These are phyloP conservation scores for Dothideomycetes sp. DNA, from an alignment of 2,329 filamentous ascomycete species.

Conservation along the genomic window DNA sequence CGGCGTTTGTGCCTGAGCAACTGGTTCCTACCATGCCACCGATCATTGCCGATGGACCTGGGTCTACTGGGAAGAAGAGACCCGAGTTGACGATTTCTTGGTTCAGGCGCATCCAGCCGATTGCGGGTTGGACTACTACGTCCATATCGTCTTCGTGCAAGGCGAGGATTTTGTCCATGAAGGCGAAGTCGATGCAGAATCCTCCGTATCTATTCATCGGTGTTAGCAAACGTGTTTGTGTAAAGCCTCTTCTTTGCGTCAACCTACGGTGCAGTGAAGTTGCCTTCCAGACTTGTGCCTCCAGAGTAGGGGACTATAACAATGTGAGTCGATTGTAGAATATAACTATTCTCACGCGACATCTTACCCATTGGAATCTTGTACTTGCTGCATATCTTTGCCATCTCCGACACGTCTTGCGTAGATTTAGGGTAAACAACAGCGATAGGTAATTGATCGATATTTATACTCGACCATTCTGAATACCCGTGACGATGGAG, in stretches of 20 bases:
- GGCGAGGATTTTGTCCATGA: conserved; percentile 74
- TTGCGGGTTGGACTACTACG: conserved; percentile 79
- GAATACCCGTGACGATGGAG: conserved; percentile 58
- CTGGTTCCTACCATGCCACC: conserved; percentile 78
- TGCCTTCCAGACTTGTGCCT: conserved; percentile 77
- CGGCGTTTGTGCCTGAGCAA: conserved; percentile 64
- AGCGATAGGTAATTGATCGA: conserved; percentile 53
- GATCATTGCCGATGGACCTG: conserved; percentile 65
- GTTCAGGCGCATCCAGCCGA: conserved; percentile 89
- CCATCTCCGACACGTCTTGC: conserved; percentile 55
- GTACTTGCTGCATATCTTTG: conserved; percentile 66
- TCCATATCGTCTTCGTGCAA: conserved; percentile 87
- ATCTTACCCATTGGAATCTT: conserved; percentile 60
- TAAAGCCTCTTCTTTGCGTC: conserved; percentile 22
- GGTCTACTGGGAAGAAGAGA: conserved; percentile 86
- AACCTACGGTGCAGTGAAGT: conserved; percentile 67
- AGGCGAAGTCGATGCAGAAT: conserved; percentile 79
- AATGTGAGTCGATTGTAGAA: background rate
- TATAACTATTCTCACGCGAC: too few relatives aligned
- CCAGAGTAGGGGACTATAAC: conserved; percentile 70
- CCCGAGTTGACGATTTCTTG: conserved; percentile 62
- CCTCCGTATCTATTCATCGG: conserved; percentile 52
- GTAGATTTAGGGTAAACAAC: conserved; percentile 57
- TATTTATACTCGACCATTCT: conserved; percentile 62
- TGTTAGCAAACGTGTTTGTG: too few relatives aligned